Conservation (phyloP, 2,329 filamentous ascomycete species). For the Calonectria pseudoturangicola region DNA sequence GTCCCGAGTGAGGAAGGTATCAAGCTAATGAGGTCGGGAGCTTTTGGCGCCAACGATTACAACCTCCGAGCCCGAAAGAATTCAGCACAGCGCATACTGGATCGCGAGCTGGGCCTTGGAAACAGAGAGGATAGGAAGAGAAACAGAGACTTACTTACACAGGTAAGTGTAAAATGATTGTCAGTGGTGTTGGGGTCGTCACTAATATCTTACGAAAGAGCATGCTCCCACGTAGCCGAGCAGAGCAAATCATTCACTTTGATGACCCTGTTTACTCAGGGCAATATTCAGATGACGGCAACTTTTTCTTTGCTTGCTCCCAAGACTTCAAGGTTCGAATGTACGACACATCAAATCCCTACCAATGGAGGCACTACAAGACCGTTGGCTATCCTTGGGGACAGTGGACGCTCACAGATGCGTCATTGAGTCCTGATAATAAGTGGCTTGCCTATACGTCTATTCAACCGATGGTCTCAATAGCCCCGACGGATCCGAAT, state of each 20-base stretch:
- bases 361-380: slow-evolving; percentile 97
- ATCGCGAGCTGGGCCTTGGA: slow-evolving; percentile 86
- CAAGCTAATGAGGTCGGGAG: slow-evolving; percentile 87
- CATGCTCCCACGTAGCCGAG: slow-evolving; percentile 84
- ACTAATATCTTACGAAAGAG: slow-evolving; percentile 65
- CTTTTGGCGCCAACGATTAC: slow-evolving; percentile 82
- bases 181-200: background rate
- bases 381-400: slow-evolving; percentile 89
- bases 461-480: slow-evolving; percentile 87
- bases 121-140: slow-evolving; percentile 74
- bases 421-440: slow-evolving; percentile 92
- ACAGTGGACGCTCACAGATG: slow-evolving; percentile 97
- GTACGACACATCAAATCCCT: slow-evolving; percentile 98
- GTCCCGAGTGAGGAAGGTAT: slow-evolving; percentile 86
- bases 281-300: slow-evolving; percentile 96
- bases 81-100: slow-evolving; percentile 82
- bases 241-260: slow-evolving; percentile 93
- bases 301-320: slow-evolving; percentile 95
- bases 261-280: slow-evolving; percentile 92
- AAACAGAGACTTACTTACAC: slow-evolving; percentile 80
- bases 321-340: slow-evolving; percentile 96
- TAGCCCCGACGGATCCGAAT: slow-evolving; percentile 90
- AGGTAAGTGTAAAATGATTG: slow-evolving; percentile 67
- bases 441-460: slow-evolving; percentile 94
- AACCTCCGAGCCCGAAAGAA: slow-evolving; percentile 73